Conservation (phyloP, 331 rosid genomes). For the Quercus tomentella region DNA sequence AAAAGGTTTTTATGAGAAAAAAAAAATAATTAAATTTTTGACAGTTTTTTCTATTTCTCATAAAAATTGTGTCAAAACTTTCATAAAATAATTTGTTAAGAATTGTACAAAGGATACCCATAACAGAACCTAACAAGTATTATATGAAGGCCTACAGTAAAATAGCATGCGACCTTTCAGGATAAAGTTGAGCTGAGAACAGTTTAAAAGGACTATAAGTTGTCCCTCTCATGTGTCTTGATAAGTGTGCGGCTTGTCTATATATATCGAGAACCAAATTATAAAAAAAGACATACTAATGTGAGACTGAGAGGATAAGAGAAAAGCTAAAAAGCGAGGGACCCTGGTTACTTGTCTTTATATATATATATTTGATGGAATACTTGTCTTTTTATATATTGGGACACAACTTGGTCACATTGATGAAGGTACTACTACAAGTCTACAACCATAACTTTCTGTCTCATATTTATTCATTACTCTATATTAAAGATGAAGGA, state of each 20-base stretch:
- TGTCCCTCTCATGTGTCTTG: too few species aligned
- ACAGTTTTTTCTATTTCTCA: rapidly evolving
- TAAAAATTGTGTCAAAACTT: rapidly evolving
- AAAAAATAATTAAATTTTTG: too few species aligned
- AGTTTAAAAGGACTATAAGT: too few species aligned
- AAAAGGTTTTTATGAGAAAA: too few species aligned
- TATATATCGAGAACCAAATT: not conserved
- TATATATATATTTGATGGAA: too few species aligned
- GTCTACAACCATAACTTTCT: not conserved
- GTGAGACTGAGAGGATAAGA: not conserved
- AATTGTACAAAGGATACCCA: rapidly evolving
- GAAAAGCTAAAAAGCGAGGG: not conserved
- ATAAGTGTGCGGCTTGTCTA: too few species aligned
- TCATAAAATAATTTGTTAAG: too few species aligned
- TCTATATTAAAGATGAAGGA: not conserved
- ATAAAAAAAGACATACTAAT: not conserved
- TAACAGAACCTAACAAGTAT: too few species aligned
- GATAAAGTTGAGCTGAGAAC: too few species aligned
- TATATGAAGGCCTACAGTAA: too few species aligned
- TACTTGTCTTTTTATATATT: not conserved
- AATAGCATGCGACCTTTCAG: too few species aligned
- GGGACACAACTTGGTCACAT: not conserved
- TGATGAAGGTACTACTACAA: not conserved
- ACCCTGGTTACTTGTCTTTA: not conserved
- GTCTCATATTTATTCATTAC: not conserved